Evolutionary conservation across 2,329 filamentous ascomycete species (phyloP).

Genomic region (Aspergillus aculeatus): DNA sequence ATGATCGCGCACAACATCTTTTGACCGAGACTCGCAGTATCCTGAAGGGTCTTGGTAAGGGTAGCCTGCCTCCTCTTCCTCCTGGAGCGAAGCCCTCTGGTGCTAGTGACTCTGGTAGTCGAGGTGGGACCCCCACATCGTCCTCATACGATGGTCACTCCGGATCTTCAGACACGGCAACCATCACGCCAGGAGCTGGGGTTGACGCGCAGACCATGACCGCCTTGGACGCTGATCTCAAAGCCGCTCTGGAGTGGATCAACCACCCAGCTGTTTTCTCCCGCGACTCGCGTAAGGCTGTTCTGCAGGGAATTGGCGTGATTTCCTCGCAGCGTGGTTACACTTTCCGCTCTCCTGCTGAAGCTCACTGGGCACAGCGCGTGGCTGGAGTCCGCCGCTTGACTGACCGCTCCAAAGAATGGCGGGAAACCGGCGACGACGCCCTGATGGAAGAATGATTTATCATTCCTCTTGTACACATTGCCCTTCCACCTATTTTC

Average conservation of each 20-base stretch:
- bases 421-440: conserved; percentile 83
- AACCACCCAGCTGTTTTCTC: conserved; percentile 93
- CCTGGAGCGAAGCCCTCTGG: conserved; percentile 50
- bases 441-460: conserved; percentile 57
- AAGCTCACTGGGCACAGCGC: conserved; percentile 83
- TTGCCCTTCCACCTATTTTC: conserved; percentile 3
- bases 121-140: conserved; percentile 38
- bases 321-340: conserved; percentile 93
- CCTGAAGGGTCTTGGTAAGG: conserved; percentile 92
- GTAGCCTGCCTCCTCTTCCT: conserved; percentile 85
- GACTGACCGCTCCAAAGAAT: conserved; percentile 81
- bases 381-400: conserved; percentile 77
- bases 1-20: conserved; percentile 89
- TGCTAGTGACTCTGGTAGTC: conserved; percentile 40
- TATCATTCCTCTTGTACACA: conserved; percentile 7
- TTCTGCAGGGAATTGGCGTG: conserved; percentile 93
- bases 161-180: conserved; percentile 44
- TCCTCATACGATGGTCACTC: conserved; percentile 39
- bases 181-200: conserved; percentile 60
- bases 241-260: conserved; percentile 93
- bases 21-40: conserved; percentile 92
- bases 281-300: conserved; percentile 89
- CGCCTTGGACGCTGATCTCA: conserved; percentile 86
- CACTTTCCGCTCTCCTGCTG: conserved; percentile 86
- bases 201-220: conserved; percentile 80